Base-by-base conservation (phyloP, 768 basidiomycete species). In the Basidioascus undulatus region DNA sequence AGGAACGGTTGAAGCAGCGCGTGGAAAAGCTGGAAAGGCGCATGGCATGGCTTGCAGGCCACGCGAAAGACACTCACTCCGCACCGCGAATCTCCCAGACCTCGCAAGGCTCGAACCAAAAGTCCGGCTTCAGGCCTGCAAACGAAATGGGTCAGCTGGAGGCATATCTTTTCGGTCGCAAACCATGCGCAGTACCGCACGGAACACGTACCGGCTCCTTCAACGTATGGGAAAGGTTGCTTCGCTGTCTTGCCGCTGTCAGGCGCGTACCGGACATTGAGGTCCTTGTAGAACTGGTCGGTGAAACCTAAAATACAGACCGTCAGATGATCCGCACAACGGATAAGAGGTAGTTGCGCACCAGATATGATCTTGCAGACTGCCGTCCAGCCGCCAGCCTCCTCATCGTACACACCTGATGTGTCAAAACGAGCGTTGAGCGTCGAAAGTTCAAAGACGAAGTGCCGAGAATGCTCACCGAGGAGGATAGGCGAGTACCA, bases 401-500 rank as follows among this genome's bases (percentile, higher is more conserved):
- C 44, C 30, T 44, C 40, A 31, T 48, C 45, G 33, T 47, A 45
- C 24, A 37, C 37, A 20, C 37, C 32, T 19, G 16, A 39, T 20
- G 25, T 40, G 32, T 41, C 26, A n/a, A 39, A 38, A 33, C 41
- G 32, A 3, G 16, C 13, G 12, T 44, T 27, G 23, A 26, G 11
- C 10, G n/a, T n/a, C 30, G 13, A 15, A 7, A 25, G 13, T 0
- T 15, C 30, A 13, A 18, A 15, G 9, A 24, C 41, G 13, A 15
- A 44, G 43, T 65, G 62, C 18, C 69, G 59, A 51, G 84, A 72
- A 67, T 76, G 74, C 31, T 76, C 59, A 12, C 73, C 82, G 34
- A 87, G 64, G 5, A 92, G 62, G 49, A 89, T 70, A 1, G 84
- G 84, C 47, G 75, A 79, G 79, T 81, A 92, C 86, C 84, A 89